Evolutionary conservation across 345 rosid genomes (phyloP), one percentile per base, ranked within the genome.

Genomic region (Kandelia obovata): DNA sequence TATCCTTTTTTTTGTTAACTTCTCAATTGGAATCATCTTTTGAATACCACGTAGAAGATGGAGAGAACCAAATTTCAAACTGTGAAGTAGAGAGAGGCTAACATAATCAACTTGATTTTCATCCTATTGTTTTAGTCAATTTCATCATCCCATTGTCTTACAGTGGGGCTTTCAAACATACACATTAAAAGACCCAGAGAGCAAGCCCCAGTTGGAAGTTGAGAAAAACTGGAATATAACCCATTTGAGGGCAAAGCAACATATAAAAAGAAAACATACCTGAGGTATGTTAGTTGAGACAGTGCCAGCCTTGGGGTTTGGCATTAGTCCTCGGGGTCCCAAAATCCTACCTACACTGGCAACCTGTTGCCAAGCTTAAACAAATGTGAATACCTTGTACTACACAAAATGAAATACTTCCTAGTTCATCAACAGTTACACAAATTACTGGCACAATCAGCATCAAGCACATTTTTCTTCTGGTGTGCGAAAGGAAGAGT

Each of bases 321-420:
- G 99, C 99, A 95, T 95, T 77, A 95, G 94, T 71, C 99, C 99
- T 15, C 98, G 83, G 21, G 99, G 99, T 77, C 99, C 99, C 51
- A 95, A 86, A 82, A 95, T 89, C 86, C 85, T 95, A 72, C 99
- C 99, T 53, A 95, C 81, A 75, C 91, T 84, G 46, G 99, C 98
- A 80, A 90, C 99, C 99, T 92, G 82, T 80, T 43, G 68, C 65
- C 72, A 71, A 28, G 30, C 8, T 61, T 37, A 75, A 69, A 52
- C 62, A 64, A 15, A 70, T 74, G 43, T 9, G 30, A 60, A 46
- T 11, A 69, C 7, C 69, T 2, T 3, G 46, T 49, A 28, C 37
- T 46, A 39, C 43, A 23, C 30, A 20, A 39, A 31, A 72, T 17
- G 37, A 55, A 53, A 10, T 55, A 53, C 17, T 20, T 55, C 26